These are phyloP conservation scores for Trichoderma harzianum DNA, from an alignment of 2,329 filamentous ascomycete genomes.

Conservation along the genomic window DNA sequence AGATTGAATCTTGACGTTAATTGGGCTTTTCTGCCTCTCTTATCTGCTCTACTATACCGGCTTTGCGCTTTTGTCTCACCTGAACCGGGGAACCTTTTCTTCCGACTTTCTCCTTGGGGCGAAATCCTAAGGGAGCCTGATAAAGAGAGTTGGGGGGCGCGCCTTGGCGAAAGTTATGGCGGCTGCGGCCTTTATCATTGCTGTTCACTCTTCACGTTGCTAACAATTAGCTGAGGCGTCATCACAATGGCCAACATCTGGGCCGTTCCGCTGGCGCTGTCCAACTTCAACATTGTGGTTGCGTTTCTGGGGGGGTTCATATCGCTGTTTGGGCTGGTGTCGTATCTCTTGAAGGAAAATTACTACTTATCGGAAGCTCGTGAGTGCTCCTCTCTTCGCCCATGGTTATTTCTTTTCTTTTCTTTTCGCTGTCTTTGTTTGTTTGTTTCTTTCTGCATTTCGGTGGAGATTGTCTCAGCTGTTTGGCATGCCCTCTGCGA, in stretches of 20 bases:
- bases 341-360: constrained; percentile 82
- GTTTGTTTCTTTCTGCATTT: neutral
- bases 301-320: constrained; percentile 82
- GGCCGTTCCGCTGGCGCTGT: constrained; percentile 50
- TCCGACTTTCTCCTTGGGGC: neutral
- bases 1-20: neutral
- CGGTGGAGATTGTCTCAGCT: neutral
- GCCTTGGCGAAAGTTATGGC: neutral
- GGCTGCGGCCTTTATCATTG: neutral
- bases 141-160: neutral
- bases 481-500: neutral
- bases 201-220: constrained; percentile 15
- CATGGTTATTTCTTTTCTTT: neutral
- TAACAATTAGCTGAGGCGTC: constrained; percentile 22
- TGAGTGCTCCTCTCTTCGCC: constrained; percentile 41
- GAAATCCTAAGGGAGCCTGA: neutral
- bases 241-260: constrained; percentile 28
- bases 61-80: neutral
- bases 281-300: constrained; percentile 82
- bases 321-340: constrained; percentile 85
- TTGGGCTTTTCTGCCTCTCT: neutral
- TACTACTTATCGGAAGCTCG: constrained; percentile 89
- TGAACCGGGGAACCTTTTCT: neutral
- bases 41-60: neutral
- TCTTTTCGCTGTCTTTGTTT: neutral